Evolutionary conservation across 768 basidiomycete species (phyloP), one percentile per base, ranked within the genome.

Genomic region (Lactarius pseudohatsudake): DNA sequence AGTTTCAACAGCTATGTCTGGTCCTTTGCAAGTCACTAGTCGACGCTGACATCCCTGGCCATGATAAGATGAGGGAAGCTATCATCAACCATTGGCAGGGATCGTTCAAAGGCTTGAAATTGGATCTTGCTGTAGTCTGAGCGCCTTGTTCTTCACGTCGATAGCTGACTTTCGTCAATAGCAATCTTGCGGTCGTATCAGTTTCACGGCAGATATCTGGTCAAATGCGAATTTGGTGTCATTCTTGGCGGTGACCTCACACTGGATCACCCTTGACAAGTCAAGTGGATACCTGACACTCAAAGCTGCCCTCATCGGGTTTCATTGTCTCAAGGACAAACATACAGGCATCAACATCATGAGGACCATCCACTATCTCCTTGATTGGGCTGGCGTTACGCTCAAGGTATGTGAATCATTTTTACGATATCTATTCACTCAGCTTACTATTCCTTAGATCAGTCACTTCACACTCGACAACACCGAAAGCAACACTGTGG

Each of bases 321-420:
- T 62, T 15, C 53, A 41, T 55, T 18, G 10, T n/a, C 22, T 62
- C 22, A 61, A 26, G n/a, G n/a, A n/a, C n/a, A n/a, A n/a, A n/a
- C n/a, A n/a, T n/a, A n/a, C n/a, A n/a, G n/a, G n/a, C n/a, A n/a
- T n/a, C n/a, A 62, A 62, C 5, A 56, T 62, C 2, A 54, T 54
- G 6, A 32, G 7, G 10, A 32, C 38, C 0, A 55, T 62, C 1
- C 13, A 55, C 15, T 1, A 41, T 11, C 28, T 62, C 2, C 53
- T 62, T 13, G 20, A 62, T 55, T 11, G 9, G 16, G 61, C 61
- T 1, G 7, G 13, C 9, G 30, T 61, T 7, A 50, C n/a, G 16
- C n/a, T 26, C 4, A 61, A 61, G n/a, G 47, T 61, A 36, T n/a
- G n/a, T n/a, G n/a, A n/a, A n/a, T n/a, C n/a, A n/a, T n/a, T n/a